Base-by-base conservation (phyloP, 1,139 yeast genomes). In the Yamadazyma sp. region DNA sequence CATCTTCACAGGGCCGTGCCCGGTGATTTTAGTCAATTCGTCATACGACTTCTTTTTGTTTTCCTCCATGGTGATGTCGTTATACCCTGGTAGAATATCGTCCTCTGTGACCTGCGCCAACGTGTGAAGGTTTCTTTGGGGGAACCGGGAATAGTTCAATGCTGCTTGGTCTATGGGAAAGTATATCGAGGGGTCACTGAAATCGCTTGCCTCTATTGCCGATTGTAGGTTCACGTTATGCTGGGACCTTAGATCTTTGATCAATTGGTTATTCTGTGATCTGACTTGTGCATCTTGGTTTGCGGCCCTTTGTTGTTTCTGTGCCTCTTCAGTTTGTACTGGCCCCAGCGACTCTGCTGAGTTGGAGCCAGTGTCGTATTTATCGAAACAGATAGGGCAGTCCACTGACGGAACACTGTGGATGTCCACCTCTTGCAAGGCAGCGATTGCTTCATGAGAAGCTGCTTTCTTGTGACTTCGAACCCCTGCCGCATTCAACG, bases 361-460 rank as follows among this genome's bases (percentile, higher is more conserved):
- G n/a, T n/a, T n/a, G n/a, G n/a, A n/a, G n/a, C n/a, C n/a, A n/a
- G n/a, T 34, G n/a, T 59, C 69, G 40, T 64, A 67, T 1, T 53
- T 40, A n/a, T 70, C 75, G 45, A 64, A 71, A 48, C 77, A 71
- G 17, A 71, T 71, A 3, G 76, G 72, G 47, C 77, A 71, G n/a
- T 62, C 64, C 20, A 49, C 48, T 22, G 58, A 60, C 3, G 47
- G 46, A 12, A 62, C 37, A 3, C 41, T 47, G 14, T 40, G 43
- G 2, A 46, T n/a, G 15, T 57, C 59, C n/a, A 67, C 60, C 17
- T 53, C 57, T 31, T 51, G 49, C 32, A 71, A 55, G 26, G 65
- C 58, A 12, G 59, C 66, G 29, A 69, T 69, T 17, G 74, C 75
- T 31, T 67, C 73, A 15, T 63, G 66, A 1, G 74, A 66, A 1